phyloP scores from a whole-genome alignment of 1,284 basidiomycete species.

The Cutaneotrichosporon curvatum region DNA sequence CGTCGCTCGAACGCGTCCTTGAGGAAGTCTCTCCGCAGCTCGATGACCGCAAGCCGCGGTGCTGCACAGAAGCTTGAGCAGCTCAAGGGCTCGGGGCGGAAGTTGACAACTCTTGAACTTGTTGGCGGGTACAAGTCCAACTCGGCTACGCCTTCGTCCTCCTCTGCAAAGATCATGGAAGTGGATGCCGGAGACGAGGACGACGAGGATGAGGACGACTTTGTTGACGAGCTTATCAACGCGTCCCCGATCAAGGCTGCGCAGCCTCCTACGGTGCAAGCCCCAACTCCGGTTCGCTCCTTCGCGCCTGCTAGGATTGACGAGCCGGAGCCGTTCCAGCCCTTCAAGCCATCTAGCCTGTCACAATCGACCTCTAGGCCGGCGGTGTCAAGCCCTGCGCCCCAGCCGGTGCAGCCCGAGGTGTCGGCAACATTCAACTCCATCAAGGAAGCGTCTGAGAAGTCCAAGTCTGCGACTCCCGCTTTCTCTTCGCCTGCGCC shows the following conservation, averaged over 20 bases:
- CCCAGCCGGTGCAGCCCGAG: neutral
- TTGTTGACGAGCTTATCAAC: neutral
- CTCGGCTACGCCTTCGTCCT: neutral
- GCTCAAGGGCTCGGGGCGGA: constrained; percentile 6
- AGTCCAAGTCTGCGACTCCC: too few species aligned
- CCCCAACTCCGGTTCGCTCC: constrained; percentile 3
- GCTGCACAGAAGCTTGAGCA: constrained; percentile 36
- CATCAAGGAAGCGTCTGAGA: constrained; percentile 10
- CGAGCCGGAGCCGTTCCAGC: constrained; percentile 22
- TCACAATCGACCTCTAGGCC: constrained; percentile 8
- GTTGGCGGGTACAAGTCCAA: constrained; percentile 12
- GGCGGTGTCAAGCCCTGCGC: constrained; percentile 1
- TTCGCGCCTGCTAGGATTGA: neutral
- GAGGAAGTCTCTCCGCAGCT: constrained; percentile 5
- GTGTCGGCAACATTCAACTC: constrained; percentile 6
- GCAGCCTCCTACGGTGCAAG: neutral
- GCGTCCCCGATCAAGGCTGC: neutral
- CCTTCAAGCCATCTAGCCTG: constrained; percentile 9
- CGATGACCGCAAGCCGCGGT: constrained; percentile 29
- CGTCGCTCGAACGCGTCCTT: neutral
- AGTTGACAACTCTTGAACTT: constrained; percentile 20
- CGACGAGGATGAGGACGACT: neutral
- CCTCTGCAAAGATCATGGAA: constrained; percentile 5
- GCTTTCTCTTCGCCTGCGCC: constrained; percentile 8
- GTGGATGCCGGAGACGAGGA: constrained; percentile 3